Evolutionary conservation across 768 basidiomycete genomes (phyloP).

Genomic region (Kwoniella bestiolae): DNA sequence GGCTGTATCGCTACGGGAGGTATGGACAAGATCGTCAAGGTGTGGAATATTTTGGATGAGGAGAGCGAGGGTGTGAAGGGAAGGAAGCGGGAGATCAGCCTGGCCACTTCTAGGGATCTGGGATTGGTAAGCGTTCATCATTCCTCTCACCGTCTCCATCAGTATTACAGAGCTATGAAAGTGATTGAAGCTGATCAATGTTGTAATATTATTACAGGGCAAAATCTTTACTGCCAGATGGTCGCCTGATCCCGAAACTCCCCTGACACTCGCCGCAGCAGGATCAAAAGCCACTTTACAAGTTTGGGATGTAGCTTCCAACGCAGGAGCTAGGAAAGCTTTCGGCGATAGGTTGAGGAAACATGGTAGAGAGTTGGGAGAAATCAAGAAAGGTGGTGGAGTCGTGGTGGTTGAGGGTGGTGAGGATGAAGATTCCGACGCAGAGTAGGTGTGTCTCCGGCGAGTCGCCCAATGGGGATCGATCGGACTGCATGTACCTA

Average conservation of each 20-base stretch:
- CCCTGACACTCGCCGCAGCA: slow-evolving; percentile 88
- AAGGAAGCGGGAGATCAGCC: slow-evolving; percentile 47
- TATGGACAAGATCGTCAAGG: slow-evolving; percentile 85
- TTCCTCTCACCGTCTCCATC: neutral
- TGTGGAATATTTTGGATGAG: slow-evolving; percentile 84
- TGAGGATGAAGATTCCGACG: slow-evolving; percentile 24
- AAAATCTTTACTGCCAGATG: slow-evolving; percentile 91
- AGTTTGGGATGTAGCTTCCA: slow-evolving; percentile 91
- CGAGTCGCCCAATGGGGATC: no score
- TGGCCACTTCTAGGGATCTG: slow-evolving; percentile 67
- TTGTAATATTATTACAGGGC: slow-evolving; percentile 64
- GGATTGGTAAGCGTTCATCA: slow-evolving; percentile 72
- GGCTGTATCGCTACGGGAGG: slow-evolving; percentile 94
- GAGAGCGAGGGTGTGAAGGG: slow-evolving; percentile 49
- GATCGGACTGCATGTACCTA: no score
- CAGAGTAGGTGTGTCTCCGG: slow-evolving; percentile 2
- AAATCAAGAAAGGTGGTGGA: slow-evolving; percentile 56
- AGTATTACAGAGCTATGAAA: neutral
- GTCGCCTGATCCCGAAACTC: slow-evolving; percentile 81
- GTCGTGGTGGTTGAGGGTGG: slow-evolving; percentile 61
- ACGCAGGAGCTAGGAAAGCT: slow-evolving; percentile 77
- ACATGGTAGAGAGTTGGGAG: slow-evolving; percentile 67
- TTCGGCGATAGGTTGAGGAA: slow-evolving; percentile 77
- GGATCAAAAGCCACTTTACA: slow-evolving; percentile 93
- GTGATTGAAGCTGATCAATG: neutral